Percentiles rank a stretch among this genome's conserved stretches.
Evolutionary conservation across 805 yeast genomes (phyloP).

Genomic region (Candida ipomoeae): DNA sequence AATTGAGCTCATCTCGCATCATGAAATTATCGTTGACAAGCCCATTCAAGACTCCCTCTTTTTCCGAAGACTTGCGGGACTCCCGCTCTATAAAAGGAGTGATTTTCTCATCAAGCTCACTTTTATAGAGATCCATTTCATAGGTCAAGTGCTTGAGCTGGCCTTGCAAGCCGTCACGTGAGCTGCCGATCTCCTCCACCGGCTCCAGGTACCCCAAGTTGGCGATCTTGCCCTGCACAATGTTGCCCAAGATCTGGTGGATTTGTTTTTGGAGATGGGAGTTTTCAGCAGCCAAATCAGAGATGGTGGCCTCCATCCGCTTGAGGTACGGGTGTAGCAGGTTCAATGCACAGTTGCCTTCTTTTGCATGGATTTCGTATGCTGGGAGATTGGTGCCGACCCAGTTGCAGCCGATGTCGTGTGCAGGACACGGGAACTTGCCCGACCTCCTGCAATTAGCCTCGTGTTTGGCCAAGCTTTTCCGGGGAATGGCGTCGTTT

Average conservation of each 20-base stretch:
- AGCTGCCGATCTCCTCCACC: conserved; percentile 41
- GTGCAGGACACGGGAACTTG: conserved; percentile 45
- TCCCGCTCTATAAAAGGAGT: conserved; percentile 31
- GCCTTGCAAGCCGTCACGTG: conserved; percentile 16
- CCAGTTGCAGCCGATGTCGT: conserved; percentile 49
- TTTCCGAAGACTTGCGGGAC: conserved; percentile 20
- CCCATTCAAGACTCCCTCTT: conserved; percentile 24
- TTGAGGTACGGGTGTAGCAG: conserved; percentile 26
- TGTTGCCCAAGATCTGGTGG: conserved; percentile 42
- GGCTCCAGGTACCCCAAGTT: conserved; percentile 47
- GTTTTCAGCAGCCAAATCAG: conserved; percentile 33
- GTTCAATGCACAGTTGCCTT: conserved; percentile 29
- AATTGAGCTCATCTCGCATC: conserved; percentile 45
- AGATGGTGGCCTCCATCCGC: conserved; percentile 23
- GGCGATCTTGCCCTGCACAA: conserved; percentile 47
- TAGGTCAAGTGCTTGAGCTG: conserved; percentile 32
- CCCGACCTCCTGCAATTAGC: conserved; percentile 38
- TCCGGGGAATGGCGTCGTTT: conserved; percentile 38
- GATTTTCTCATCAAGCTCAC: conserved; percentile 38
- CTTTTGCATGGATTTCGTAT: conserved; percentile 32
- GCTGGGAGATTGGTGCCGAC: conserved; percentile 33
- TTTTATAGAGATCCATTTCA: conserved; percentile 43
- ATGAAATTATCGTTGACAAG: conserved; percentile 35
- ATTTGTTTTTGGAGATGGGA: conserved; percentile 39
- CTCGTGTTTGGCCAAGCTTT: conserved; percentile 36